Evolutionary conservation across 2,329 filamentous ascomycete species (phyloP).

Genomic region (Colletotrichum trifolii): DNA sequence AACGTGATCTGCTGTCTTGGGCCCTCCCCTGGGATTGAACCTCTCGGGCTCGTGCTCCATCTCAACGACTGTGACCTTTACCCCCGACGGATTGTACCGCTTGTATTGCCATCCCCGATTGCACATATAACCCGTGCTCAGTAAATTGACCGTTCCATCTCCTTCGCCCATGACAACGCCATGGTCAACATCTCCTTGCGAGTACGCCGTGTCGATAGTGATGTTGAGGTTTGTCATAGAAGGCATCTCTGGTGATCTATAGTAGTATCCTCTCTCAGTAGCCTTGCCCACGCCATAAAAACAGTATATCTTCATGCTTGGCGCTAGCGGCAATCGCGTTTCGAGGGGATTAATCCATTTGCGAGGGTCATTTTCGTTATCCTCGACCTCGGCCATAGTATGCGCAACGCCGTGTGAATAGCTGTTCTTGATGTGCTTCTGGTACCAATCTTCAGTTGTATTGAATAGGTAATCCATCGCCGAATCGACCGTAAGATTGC

Average conservation of each 20-base stretch:
- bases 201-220: constrained; percentile 76
- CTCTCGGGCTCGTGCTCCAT: constrained; percentile 97
- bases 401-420: constrained; percentile 93
- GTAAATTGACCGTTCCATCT: constrained; percentile 93
- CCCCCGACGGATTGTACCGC: constrained; percentile 88
- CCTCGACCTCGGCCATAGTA: constrained; percentile 81
- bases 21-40: constrained; percentile 83
- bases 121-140: constrained; percentile 97
- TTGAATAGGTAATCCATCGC: constrained; percentile 82
- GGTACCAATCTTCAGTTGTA: constrained; percentile 88
- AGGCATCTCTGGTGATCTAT: constrained; percentile 75
- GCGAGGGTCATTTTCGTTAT: constrained; percentile 77
- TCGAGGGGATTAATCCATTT: constrained; percentile 98
- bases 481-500: constrained; percentile 84
- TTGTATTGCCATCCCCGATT: constrained; percentile 93
- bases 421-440: constrained; percentile 73
- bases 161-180: constrained; percentile 97
- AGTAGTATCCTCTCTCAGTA: constrained; percentile 93
- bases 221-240: constrained; percentile 76
- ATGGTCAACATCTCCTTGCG: constrained; percentile 75
- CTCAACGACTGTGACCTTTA: constrained; percentile 86
- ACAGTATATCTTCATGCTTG: constrained; percentile 93
- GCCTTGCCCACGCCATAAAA: constrained; percentile 97
- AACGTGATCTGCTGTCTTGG: constrained; percentile 87
- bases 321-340: constrained; percentile 85